Conservation (phyloP, 768 basidiomycete species). For the Strobilomyces dryophilus region DNA sequence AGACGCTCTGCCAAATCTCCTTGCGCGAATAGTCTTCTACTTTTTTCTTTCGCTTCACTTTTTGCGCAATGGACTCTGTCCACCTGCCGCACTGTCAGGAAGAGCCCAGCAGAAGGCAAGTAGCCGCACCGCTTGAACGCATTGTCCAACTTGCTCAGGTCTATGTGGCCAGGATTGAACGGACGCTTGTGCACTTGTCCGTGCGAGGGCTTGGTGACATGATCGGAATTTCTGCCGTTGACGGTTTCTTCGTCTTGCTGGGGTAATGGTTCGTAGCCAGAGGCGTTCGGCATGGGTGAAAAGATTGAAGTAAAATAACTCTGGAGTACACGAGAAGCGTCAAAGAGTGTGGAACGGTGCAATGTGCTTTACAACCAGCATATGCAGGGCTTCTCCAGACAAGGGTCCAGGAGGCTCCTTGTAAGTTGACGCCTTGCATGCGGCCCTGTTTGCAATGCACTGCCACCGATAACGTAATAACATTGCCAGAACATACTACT, state of each 20-base stretch:
- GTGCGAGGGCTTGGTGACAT: constrained; percentile 22
- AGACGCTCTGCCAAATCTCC: constrained; percentile 78
- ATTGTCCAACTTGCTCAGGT: constrained; percentile 73
- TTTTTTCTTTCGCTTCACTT: constrained; percentile 78
- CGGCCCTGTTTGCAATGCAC: constrained; percentile 11
- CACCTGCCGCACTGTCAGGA: constrained; percentile 43
- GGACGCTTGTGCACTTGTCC: constrained; percentile 30
- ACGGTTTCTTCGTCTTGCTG: constrained; percentile 39
- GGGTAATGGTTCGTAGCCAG: constrained; percentile 46
- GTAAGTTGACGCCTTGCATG: not conserved
- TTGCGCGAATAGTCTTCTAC: constrained; percentile 57
- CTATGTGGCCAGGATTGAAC: constrained; percentile 60
- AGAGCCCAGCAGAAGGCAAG: not conserved
- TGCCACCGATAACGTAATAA: constrained; percentile 18
- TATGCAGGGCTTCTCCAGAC: not conserved
- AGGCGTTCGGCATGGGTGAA: constrained; percentile 37
- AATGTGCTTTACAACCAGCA: constrained; percentile 18
- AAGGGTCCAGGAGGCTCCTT: constrained; percentile 9
- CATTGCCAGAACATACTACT: no score
- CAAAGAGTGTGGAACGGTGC: constrained; percentile 2
- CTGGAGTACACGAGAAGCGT: constrained; percentile 1
- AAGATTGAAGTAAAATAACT: not conserved
- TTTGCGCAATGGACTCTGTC: constrained; percentile 85
- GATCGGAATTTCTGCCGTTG: constrained; percentile 31
- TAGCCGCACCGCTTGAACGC: constrained; percentile 71